Base-by-base conservation (phyloP, 1,284 basidiomycete genomes). In the Cryptococcus hybrid region DNA sequence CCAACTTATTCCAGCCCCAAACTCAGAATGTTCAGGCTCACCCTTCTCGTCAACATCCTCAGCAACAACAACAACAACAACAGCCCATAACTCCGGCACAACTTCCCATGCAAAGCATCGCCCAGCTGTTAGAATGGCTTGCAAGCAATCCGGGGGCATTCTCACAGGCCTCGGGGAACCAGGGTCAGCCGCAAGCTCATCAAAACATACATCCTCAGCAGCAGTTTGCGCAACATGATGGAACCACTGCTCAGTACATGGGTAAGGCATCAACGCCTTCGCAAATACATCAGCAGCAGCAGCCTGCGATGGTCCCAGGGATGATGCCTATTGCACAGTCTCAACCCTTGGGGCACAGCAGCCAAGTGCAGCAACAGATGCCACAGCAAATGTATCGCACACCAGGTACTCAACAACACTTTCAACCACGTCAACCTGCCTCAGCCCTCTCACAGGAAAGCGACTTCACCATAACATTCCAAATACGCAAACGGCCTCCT, bases 111-210 rank as follows among this genome's bases (percentile, higher is more conserved):
- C 50, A 58, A n/a, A 61, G 47, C 24, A 61, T 61, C 35, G 56
- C 56, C 35, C 56, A 58, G 43, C 35, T 61, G 6, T 58, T 61
- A 56, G 60, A 61, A 42, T 61, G 46, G 35, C 54, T 61, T 37
- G 55, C 61, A 42, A 50, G 56, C 7, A 61, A 57, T 18, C 54
- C 54, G 1, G 50, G 52, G 4, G 47, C 55, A 13, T 64, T 57
- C 52, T 57, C 57, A 5, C 48, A 50, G 24, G 36, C 38, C 35
- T 9, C 8, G 5, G 46, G 13, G 13, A 15, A 24, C 35, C 9
- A 51, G 15, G 38, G 15, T 38, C 30, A 30, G 30, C 30, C 30
- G 30, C 30, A 30, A 30, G 30, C 3, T 36, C 49, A 51, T 30
- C 49, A 51, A 12, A 44, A 46, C 11, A 49, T 54, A 35, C 44